Base-by-base conservation (phyloP, 2,329 filamentous ascomycete species). In the Exophiala sp. region DNA sequence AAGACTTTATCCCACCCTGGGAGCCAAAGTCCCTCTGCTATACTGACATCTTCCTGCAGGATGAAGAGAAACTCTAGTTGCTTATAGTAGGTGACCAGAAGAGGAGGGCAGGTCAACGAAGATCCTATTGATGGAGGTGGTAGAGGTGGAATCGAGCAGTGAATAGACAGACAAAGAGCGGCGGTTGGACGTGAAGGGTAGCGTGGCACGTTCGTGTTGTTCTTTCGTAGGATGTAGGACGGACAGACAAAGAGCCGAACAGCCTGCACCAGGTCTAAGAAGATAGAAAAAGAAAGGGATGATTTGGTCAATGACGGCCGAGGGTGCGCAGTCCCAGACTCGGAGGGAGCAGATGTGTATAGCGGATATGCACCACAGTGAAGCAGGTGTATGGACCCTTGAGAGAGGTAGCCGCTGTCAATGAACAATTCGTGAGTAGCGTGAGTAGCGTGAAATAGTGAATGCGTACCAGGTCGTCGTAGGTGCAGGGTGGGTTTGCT, bases 1-100 rank as follows among this genome's bases (percentile, higher is more conserved):
- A 43, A 44, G 51, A 52, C 48, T 52, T 54, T 52, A 48, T 50
- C 54, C 54, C 54, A 47, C 50, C 51, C 52, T 43, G 50, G 37
- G 48, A 52, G 50, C 35, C 48, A 38, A 52, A 54, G 48, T 52
- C 44, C 39, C 42, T 37, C 51, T 48, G 51, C 52, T 55, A 57
- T 50, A 48, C 48, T 48, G 56, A 56, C 55, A 58, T 60, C 24
- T 55, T 49, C 50, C 34, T 27, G 30, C 16, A 30, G 19, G 27
- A 22, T 11, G 16, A 21, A 32, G 32, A 10, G 32, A 37, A 18
- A 11, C 44, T 52, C 35, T 46, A 32, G 45, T 22, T 45, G 41
- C 38, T n/a, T 27, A 30, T n/a, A 24, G 38, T 13, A 22, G 34
- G n/a, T 39, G 39, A 16, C 23, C 29, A 23, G 24, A 30, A 8